These are phyloP conservation scores for Solanum hybrid DNA, from an alignment of 305 asterid species.

Conservation along the genomic window DNA sequence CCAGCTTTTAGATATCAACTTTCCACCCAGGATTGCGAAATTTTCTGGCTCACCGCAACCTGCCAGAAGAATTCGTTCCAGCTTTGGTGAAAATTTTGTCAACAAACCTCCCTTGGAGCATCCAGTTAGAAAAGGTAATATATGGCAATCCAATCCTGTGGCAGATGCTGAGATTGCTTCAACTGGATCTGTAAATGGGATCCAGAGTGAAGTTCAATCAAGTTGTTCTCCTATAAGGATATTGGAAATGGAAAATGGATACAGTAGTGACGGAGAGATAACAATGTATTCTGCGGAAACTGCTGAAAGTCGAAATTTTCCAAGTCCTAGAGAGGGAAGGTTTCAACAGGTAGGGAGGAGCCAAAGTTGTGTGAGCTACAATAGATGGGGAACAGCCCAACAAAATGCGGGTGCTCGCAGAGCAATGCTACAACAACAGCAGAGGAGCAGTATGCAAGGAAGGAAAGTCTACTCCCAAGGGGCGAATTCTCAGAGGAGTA, in stretches of 20 bases:
- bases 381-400: conserved; percentile 61
- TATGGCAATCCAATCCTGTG: conserved; percentile 24
- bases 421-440: conserved; percentile 51
- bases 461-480: conserved; percentile 85
- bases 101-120: conserved; percentile 7
- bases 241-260: conserved; percentile 33
- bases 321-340: conserved; percentile 59
- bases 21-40: conserved; percentile 58
- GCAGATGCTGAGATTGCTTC: conserved; percentile 58
- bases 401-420: conserved; percentile 44
- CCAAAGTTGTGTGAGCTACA: conserved; percentile 80
- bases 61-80: conserved; percentile 25
- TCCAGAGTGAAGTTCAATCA: conserved; percentile 46
- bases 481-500: conserved; percentile 74
- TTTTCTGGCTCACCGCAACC: conserved; percentile 30
- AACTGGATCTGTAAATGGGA: conserved; percentile 77
- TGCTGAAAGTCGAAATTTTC: conserved; percentile 77
- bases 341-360: conserved; percentile 71
- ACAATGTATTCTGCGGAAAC: conserved; percentile 94
- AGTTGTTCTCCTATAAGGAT: conserved; percentile 46
- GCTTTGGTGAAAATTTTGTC: conserved; percentile 32
- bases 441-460: conserved; percentile 51
- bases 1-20: conserved; percentile 81
- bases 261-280: conserved; percentile 91
- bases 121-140: conserved; percentile 7